Base-by-base conservation (phyloP, 2,329 filamentous ascomycete species). In the Calonectria multiphialidica region DNA sequence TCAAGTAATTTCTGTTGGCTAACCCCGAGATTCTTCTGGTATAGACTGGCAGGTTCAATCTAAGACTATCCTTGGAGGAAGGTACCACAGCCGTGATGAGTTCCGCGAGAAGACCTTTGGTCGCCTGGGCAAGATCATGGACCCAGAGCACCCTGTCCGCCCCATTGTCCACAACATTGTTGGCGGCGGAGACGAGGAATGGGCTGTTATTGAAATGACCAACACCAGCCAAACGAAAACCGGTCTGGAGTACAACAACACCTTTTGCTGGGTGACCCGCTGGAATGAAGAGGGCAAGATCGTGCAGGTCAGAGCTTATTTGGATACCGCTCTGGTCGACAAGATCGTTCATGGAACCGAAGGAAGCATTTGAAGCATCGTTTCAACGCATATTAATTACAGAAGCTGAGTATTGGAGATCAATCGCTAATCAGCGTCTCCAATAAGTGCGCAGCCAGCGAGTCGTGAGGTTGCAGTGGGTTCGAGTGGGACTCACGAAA, bases 101-200 rank as follows among this genome's bases (percentile, higher is more conserved):
- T 62, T 62, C 40, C 57, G 57, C 10, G 57, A 62, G 57, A 62
- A 62, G 57, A 62, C 57, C 40, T 62, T 62, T 28, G 57, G 57
- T n/a, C 57, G 57, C 9, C 57, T 62, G 3, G 57, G 57, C 57
- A 62, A 33, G 25, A 62, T 62, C 40, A 62, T 62, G 57, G 57
- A 62, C 28, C 57, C 57, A 30, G 57, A 42, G 40, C 40, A 62
- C 57, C 57, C 57, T 13, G 57, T 62, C 40, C 57, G 25, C 18
- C 57, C 57, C 5, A 2, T 45, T 21, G 57, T 62, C 12, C 57
- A 62, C 23, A 62, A 62, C 57, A 62, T 62, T 33, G 57, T 62
- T 23, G 57, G 57, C 23, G 57, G 57, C 16, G 57, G 25, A 15
- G 57, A 62, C 57, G 40, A 45, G 15, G 57, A 62, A 18, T 62